Evolutionary conservation across 352 stramenopile genomes (phyloP).

Genomic region (Pythium coloratum): DNA sequence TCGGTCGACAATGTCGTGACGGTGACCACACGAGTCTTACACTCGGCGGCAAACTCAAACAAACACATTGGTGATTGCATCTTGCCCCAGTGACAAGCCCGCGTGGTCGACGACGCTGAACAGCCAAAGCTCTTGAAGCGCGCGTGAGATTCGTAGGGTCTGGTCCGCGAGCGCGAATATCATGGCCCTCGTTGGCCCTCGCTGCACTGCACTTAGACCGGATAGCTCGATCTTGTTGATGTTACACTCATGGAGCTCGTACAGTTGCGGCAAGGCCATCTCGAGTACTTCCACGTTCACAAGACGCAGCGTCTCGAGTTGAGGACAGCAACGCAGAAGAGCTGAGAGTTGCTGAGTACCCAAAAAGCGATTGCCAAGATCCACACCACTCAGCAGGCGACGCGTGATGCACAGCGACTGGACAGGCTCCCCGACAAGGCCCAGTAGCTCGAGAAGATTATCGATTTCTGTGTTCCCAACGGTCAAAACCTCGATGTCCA

Average conservation of each 20-base stretch:
- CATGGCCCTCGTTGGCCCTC: background rate
- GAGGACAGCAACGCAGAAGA: background rate
- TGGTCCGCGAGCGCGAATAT: background rate
- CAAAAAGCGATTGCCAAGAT: background rate
- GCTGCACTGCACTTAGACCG: no score
- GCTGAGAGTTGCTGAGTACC: background rate
- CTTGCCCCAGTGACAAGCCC: background rate
- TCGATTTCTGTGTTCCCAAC: background rate
- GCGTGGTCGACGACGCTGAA: background rate
- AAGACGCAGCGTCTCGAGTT: background rate
- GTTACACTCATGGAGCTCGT: background rate
- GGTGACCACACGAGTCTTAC: background rate
- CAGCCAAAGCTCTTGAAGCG: background rate
- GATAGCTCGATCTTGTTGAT: background rate
- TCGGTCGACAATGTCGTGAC: background rate
- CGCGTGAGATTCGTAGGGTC: background rate
- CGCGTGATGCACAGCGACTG: background rate
- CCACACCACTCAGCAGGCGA: background rate
- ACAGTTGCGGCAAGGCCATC: background rate
- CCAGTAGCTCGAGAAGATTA: background rate
- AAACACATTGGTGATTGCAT: background rate
- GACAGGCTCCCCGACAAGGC: background rate
- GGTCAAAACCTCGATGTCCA: background rate
- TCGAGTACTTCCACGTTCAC: background rate
- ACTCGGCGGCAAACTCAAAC: slow-evolving; percentile 6